Conservation (phyloP, 768 basidiomycete species). For the Boletus bicolor region DNA sequence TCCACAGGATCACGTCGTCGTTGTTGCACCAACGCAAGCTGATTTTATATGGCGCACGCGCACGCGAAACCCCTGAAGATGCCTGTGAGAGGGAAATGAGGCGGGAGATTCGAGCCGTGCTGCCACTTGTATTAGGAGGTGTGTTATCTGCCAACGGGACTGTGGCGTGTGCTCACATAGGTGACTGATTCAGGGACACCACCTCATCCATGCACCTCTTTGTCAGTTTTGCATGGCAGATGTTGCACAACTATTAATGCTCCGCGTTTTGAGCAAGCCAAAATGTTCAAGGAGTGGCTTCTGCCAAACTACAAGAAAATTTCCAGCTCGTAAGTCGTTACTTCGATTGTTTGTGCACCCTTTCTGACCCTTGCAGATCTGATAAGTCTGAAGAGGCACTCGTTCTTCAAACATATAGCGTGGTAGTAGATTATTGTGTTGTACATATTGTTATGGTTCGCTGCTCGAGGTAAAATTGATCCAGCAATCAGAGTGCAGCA, state of each 20-base stretch:
- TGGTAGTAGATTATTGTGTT: constrained; percentile 59
- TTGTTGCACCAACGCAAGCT: constrained; percentile 67
- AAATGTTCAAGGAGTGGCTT: constrained; percentile 69
- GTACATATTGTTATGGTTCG: constrained; percentile 61
- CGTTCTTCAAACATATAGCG: constrained; percentile 54
- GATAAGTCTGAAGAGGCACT: constrained; percentile 32
- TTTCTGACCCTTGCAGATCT: constrained; percentile 15
- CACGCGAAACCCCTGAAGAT: constrained; percentile 71
- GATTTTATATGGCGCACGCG: constrained; percentile 64
- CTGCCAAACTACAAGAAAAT: constrained; percentile 62
- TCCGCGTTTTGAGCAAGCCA: constrained; percentile 71
- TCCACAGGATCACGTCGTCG: constrained; percentile 57
- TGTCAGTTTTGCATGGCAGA: constrained; percentile 36
- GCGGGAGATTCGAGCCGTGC: constrained; percentile 57
- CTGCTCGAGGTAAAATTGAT: constrained; percentile 57
- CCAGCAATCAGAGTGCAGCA: neutral
- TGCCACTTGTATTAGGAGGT: constrained; percentile 73
- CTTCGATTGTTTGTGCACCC: neutral
- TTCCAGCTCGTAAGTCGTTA: constrained; percentile 42
- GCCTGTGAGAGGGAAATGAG: constrained; percentile 66
- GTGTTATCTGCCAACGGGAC: neutral
- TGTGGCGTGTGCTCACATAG: constrained; percentile 2
- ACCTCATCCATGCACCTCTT: constrained; percentile 31
- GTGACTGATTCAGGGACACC: constrained; percentile 32
- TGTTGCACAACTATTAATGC: constrained; percentile 51